phyloP scores from a whole-genome alignment of 1,139 yeast genomes.

The Taphrina betulina region DNA sequence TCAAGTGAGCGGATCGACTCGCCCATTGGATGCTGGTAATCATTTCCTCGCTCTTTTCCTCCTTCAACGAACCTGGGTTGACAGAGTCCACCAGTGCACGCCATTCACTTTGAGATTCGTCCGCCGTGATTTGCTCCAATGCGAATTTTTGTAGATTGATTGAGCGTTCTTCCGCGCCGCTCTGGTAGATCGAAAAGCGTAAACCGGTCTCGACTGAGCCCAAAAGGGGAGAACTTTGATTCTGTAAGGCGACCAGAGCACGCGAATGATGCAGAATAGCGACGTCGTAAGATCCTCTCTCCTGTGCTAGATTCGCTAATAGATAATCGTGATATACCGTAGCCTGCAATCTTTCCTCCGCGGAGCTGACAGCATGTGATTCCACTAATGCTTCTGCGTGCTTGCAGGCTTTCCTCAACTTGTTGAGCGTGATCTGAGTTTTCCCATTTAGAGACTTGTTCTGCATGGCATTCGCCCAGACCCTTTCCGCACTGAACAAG shows the following conservation, averaged over 20 bases:
- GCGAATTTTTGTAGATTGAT: slow-evolving; percentile 25
- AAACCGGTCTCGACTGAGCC: slow-evolving; percentile 29
- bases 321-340: slow-evolving; percentile 10
- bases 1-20: slow-evolving; percentile 10
- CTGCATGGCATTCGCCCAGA: slow-evolving; percentile 28
- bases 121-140: slow-evolving; percentile 10
- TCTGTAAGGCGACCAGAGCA: slow-evolving; percentile 22
- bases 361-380: neutral
- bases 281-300: slow-evolving; percentile 8
- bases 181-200: slow-evolving; percentile 10
- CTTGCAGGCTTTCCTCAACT: slow-evolving; percentile 23
- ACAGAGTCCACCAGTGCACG: slow-evolving; percentile 5
- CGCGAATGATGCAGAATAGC: slow-evolving; percentile 21
- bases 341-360: slow-evolving; percentile 3
- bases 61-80: slow-evolving; percentile 6
- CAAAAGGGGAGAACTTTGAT: slow-evolving; percentile 7
- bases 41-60: slow-evolving; percentile 6
- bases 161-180: slow-evolving; percentile 14
- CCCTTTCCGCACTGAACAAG: slow-evolving; percentile 27
- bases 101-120: slow-evolving; percentile 9
- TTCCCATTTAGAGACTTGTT: slow-evolving; percentile 9
- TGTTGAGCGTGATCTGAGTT: slow-evolving; percentile 13
- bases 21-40: slow-evolving; percentile 30
- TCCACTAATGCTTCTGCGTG: slow-evolving; percentile 1
- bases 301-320: slow-evolving; percentile 11